Base-by-base conservation (phyloP, 805 yeast genomes). In the Metschnikowia matae region DNA sequence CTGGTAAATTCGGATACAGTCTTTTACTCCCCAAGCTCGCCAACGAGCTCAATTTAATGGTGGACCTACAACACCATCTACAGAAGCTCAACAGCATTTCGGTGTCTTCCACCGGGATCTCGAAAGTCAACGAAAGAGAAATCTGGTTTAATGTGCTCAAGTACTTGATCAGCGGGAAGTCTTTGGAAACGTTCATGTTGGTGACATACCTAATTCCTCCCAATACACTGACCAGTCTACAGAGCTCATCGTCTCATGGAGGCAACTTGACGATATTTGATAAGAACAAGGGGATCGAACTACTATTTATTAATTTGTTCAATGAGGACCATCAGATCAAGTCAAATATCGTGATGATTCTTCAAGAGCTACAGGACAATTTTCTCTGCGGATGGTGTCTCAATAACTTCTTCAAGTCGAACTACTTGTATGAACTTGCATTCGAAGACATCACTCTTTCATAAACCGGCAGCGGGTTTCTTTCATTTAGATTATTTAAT, bases 351-450 rank as follows among this genome's bases (percentile, higher is more conserved):
- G 63, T 71, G 21, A 69, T 70, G 74, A 74, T 74, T 18, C 50
- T 74, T 41, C 75, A 72, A 51, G 78, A 74, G 58, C 61, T 74
- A 21, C 73, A 66, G 50, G 77, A 73, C 40, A 72, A 73, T 59
- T 68, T 68, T 45, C 57, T 74, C 23, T 73, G 78, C 54, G 77
- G 75, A 6, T 74, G 78, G 78, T 73, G 77, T 56, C 59, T 73
- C 37, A 62, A 61, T 20, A 69, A 65, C 43, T 71, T 64, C 49
- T 57, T 73, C 49, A 63, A 66, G 54, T 62, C 71, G 14, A 74
- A 73, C 53, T 50, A 63, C 56, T 64, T 73, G 43, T 73, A 73
- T 51, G 73, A 71, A 50, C 55, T 73, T 51, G 78, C 77, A 1
- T 71, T 64, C 47, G 60, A 64, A 5, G 77, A 73, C 31, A 62